A percentile compares a stretch with the other conserved stretches of the same genome.
Evolutionary conservation across 139 green algal species (phyloP).

Genomic region (Chlamydomonas urium): DNA sequence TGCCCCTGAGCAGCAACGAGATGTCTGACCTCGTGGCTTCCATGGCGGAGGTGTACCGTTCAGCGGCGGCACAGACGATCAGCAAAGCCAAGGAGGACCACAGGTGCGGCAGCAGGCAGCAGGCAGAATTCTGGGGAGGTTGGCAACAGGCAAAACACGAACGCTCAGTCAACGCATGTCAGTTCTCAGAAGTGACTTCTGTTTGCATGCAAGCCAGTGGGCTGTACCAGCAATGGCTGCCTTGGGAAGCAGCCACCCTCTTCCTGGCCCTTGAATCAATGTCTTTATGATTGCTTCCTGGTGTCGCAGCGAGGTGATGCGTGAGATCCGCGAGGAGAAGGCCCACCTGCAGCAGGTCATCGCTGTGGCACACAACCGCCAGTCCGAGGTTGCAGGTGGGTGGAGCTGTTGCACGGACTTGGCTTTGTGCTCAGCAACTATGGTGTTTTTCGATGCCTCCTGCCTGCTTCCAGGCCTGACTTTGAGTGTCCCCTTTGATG

Average conservation of each 20-base stretch:
- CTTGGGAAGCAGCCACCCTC: too few relatives aligned
- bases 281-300: too few relatives aligned
- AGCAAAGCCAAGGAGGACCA: background rate
- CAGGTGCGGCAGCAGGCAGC: background rate
- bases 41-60: constrained; percentile 9
- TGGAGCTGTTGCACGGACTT: background rate
- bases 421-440: background rate
- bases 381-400: background rate
- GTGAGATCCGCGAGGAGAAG: constrained; percentile 9
- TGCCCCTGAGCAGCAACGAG: background rate
- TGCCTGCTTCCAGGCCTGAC: background rate
- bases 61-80: background rate
- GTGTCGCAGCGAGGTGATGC: constrained; percentile 8
- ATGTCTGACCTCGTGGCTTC: background rate
- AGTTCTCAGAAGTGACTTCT: too few relatives aligned
- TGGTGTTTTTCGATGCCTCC: background rate
- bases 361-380: background rate
- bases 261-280: too few relatives aligned
- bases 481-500: constrained; percentile 1
- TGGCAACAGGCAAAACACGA: too few relatives aligned
- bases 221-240: too few relatives aligned
- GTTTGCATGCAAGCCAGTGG: too few relatives aligned
- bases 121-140: too few relatives aligned
- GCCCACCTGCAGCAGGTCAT: background rate
- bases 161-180: too few relatives aligned